These are phyloP conservation scores for Zymoseptoria crescenta DNA, from an alignment of 2,329 filamentous ascomycete species.

Conservation along the genomic window DNA sequence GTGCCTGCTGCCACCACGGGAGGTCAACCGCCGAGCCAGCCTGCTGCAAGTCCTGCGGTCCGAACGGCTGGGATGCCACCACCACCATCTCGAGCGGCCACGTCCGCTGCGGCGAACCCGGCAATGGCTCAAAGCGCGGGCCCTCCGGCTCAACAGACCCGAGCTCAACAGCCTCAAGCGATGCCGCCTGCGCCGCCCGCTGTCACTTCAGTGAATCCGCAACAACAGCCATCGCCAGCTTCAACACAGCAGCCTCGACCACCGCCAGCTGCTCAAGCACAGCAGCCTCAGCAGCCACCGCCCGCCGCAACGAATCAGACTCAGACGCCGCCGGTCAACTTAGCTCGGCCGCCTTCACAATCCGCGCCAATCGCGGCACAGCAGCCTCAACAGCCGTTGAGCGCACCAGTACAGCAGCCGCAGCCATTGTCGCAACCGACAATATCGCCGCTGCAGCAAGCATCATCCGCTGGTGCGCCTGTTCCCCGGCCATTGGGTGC, in stretches of 20 bases:
- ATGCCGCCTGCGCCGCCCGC: background rate
- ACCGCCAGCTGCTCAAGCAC: background rate
- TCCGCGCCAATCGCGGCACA: too few species aligned
- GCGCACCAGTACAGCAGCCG: background rate
- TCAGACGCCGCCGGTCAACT: background rate
- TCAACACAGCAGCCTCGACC: background rate
- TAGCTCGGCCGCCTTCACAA: background rate
- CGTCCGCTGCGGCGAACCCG: too few species aligned
- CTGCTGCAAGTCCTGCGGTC: background rate
- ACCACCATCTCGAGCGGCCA: background rate
- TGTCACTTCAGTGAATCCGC: background rate
- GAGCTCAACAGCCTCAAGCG: background rate
- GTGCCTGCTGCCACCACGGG: background rate
- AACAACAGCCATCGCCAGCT: background rate
- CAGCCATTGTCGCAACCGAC: background rate
- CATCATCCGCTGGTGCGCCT: background rate
- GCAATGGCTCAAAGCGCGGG: background rate
- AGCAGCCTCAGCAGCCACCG: background rate
- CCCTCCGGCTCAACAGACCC: background rate
- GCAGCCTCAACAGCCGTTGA: background rate
- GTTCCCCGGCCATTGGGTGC: background rate
- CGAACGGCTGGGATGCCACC: background rate
- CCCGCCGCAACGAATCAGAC: background rate
- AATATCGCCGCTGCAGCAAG: background rate
- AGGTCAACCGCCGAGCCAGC: background rate